Conservation (phyloP, 306 rosid species). For the Prunus dulcis region DNA sequence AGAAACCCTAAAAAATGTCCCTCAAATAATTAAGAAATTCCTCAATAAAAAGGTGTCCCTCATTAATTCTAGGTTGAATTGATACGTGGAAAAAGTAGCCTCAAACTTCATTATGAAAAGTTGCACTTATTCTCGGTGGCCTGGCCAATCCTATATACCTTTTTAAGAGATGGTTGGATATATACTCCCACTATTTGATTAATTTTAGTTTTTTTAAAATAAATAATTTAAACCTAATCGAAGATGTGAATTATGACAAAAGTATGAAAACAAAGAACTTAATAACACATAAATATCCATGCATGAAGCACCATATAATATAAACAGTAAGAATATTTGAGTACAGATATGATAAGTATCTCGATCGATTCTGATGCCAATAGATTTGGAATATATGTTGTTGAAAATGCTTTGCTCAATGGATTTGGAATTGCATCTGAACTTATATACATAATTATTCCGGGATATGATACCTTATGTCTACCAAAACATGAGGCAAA, state of each 20-base stretch:
- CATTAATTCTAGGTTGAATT: too few relatives aligned
- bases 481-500: not conserved
- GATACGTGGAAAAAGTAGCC: not conserved
- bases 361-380: not conserved
- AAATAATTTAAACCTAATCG: too few relatives aligned
- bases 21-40: too few relatives aligned
- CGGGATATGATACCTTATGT: not conserved
- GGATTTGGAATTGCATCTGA: not conserved
- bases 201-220: not conserved
- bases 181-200: not conserved
- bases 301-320: too few relatives aligned
- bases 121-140: not conserved
- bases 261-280: too few relatives aligned
- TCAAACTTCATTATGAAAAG: not conserved
- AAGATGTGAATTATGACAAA: too few relatives aligned
- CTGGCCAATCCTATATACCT: too few relatives aligned
- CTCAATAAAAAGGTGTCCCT: too few relatives aligned
- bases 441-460: not conserved
- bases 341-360: not conserved
- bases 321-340: too few relatives aligned
- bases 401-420: not conserved
- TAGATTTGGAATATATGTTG: not conserved
- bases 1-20: too few relatives aligned
- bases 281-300: too few relatives aligned
- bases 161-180: not conserved